Base-by-base conservation (phyloP, 2,329 filamentous ascomycete species). In the Pezicula rhizophila region DNA sequence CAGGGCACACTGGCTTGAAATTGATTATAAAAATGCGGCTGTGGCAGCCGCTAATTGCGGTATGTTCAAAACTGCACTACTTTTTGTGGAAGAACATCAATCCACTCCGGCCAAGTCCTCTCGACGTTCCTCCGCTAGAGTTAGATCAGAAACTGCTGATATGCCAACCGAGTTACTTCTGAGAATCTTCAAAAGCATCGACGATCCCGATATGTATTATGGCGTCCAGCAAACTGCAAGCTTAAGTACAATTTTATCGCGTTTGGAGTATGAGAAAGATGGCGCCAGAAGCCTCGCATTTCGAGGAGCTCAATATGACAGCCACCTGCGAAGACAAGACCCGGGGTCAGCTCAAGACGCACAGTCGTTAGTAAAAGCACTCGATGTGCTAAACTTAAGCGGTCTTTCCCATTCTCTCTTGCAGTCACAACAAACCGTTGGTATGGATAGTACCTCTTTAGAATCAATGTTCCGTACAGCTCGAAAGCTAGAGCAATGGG, bases 121-220 rank as follows among this genome's bases (percentile, higher is more conserved):
- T 39, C 77, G 87, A 50, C 79, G 87, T 44, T 85, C 86, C 8
- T 89, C 85, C 2, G 62, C 73, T 42, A 73, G 71, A 56, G 70
- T 77, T 64, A 66, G 56, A 12, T 25, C 49, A 14, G 53, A 58
- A 8, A 42, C 49, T 17, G 63, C 73, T 42, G 53, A 60, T 10
- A 70, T 82, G 23, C 78, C 87, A 6, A 76, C 79, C 3, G 80
- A 87, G 26, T 74, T 95, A 1, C 72, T 97, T 11, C 75, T 96
- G 40, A 74, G 79, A 1, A 91, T 99, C 2, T 99, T 93, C 64
- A 86, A 89, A 62, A 92, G 89, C 52, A 87, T 99, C 42, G 91
- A 96, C 62, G 95, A 99, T 60, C 92, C 91, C 2, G 93, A 99
- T 65, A 85, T 90, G 1, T 99, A 95, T 65, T 99, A 99, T 63